Percentiles rank a stretch among this genome's conserved stretches.
These are phyloP conservation scores for Pouteria campechiana DNA, from an alignment of 179 eudicot species.

Conservation along the genomic window DNA sequence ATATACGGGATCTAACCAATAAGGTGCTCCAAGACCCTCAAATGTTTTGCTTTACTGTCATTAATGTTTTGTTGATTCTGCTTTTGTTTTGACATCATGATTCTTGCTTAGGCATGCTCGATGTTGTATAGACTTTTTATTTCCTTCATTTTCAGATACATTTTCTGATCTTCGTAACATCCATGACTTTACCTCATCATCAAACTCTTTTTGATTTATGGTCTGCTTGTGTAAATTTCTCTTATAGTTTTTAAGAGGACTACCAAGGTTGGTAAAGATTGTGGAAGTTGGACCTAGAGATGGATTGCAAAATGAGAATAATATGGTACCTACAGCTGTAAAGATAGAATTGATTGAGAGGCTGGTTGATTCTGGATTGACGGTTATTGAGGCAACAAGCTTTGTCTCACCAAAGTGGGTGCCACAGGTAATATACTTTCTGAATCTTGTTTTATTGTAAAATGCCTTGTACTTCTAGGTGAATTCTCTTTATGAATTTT, in stretches of 20 bases:
- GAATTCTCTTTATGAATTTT: no score
- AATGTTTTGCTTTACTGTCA: neutral
- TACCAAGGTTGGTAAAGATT: slow-evolving; percentile 74
- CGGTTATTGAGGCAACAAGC: slow-evolving; percentile 98
- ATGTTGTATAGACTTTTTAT: no score
- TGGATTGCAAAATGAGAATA: slow-evolving; percentile 93
- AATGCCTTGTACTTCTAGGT: no score
- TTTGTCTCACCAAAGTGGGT: slow-evolving; percentile 99
- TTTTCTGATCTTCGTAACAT: no score
- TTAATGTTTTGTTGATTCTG: neutral
- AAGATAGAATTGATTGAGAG: slow-evolving; percentile 70
- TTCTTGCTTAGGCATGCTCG: no score
- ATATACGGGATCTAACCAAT: slow-evolving; percentile 16
- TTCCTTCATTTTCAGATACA: no score
- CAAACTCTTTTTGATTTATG: no score
- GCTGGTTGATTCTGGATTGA: slow-evolving; percentile 61
- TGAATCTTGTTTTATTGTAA: no score
- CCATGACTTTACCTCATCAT: no score
- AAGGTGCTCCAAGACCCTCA: slow-evolving; percentile 31
- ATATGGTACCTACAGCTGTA: slow-evolving; percentile 57
- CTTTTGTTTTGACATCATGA: neutral
- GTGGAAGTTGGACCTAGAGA: slow-evolving; percentile 99
- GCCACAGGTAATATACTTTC: slow-evolving; percentile 98
- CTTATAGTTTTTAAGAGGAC: slow-evolving; percentile 40
- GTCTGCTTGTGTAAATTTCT: no score